Conservation (phyloP, 179 eudicot genomes). For the Patellifolia procumbens region DNA sequence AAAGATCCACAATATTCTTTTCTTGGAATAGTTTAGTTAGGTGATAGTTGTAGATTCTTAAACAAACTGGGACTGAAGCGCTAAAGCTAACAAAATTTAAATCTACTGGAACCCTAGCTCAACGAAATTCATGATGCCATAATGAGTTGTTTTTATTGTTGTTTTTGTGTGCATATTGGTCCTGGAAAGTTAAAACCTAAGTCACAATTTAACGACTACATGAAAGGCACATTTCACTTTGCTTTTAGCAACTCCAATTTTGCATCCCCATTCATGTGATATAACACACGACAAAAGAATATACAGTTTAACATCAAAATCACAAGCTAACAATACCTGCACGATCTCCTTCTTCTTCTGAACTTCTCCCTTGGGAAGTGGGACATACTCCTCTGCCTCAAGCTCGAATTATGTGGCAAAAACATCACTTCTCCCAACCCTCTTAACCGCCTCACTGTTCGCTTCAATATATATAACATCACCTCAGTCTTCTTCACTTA, state of each 20-base stretch:
- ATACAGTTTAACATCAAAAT: not conserved
- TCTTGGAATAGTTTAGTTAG: not conserved
- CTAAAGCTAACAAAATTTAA: not conserved
- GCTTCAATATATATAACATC: conserved; percentile 96
- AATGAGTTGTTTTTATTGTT: not conserved
- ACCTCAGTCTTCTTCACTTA: too few relatives aligned
- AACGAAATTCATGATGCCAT: not conserved
- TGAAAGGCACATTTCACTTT: too few relatives aligned
- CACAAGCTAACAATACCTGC: conserved; percentile 50
- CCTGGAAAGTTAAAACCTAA: not conserved
- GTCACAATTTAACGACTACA: not conserved
- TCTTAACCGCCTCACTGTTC: conserved; percentile 92
- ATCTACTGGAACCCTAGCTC: not conserved
- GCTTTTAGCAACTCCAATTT: not conserved
- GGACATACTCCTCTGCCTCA: conserved; percentile 98
- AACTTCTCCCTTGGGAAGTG: conserved; percentile 98
- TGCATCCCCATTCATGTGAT: too few relatives aligned
- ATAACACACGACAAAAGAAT: not conserved
- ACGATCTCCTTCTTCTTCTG: conserved; percentile 97
- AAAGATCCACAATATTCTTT: too few relatives aligned
- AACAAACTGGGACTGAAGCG: not conserved
- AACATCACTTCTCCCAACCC: conserved; percentile 98
- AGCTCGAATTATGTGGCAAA: conserved; percentile 97
- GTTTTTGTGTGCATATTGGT: not conserved
- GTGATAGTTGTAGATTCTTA: not conserved